Evolutionary conservation across 192 early-diverging fungal genomes (phyloP).

Genomic region (Backusella mclennaniae): DNA sequence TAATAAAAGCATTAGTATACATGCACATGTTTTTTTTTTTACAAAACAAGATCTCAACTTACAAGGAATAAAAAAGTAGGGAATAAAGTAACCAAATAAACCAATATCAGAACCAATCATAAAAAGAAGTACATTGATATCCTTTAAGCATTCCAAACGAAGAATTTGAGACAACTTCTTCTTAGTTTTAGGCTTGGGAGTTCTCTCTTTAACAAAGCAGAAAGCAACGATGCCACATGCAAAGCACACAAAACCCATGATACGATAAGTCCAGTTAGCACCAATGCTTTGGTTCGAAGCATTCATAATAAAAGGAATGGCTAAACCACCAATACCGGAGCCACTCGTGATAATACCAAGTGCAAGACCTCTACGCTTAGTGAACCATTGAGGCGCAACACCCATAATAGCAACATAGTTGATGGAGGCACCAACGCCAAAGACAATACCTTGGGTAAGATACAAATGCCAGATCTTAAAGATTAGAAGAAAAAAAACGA

Average conservation of each 20-base stretch:
- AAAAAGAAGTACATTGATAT: constrained; percentile 22
- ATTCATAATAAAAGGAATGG: constrained; percentile 57
- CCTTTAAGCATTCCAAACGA: constrained; percentile 15
- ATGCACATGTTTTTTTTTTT: not conserved
- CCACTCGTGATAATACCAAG: constrained; percentile 61
- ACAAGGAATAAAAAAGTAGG: constrained; percentile 30
- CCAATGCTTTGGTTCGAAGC: constrained; percentile 53
- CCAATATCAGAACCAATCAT: constrained; percentile 13
- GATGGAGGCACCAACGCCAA: constrained; percentile 44
- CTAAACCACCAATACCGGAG: constrained; percentile 69
- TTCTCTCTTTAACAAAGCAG: constrained; percentile 16
- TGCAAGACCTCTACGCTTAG: constrained; percentile 53
- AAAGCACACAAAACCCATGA: constrained; percentile 31
- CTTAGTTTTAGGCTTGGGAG: not conserved
- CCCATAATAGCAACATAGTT: constrained; percentile 26
- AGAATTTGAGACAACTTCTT: constrained; percentile 14
- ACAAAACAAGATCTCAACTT: not conserved
- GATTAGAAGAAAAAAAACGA: not conserved
- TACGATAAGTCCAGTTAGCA: constrained; percentile 46
- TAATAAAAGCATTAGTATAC: not conserved
- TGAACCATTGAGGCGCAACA: constrained; percentile 58
- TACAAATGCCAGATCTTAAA: constrained; percentile 58
- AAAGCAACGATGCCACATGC: not conserved
- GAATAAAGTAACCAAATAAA: constrained; percentile 29
- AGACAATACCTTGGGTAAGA: constrained; percentile 58